A percentile compares a stretch with the other conserved stretches of the same genome.
phyloP scores from a whole-genome alignment of 2,329 filamentous ascomycete genomes.

The Pseudogymnoascus destructans region DNA sequence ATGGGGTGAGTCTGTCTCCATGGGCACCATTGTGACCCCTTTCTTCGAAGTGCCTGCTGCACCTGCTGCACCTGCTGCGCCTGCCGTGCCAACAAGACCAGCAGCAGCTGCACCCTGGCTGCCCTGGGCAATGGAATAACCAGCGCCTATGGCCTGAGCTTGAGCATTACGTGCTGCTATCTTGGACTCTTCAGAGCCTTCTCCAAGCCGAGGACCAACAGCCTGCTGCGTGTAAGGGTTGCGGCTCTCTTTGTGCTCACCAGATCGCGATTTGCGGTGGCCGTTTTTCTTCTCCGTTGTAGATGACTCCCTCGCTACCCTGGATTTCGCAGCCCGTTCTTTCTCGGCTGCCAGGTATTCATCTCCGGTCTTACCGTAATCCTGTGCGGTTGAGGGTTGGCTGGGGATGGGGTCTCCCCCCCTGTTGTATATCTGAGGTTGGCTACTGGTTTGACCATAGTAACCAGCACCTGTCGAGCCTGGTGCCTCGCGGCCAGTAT shows the following conservation, averaged over 20 bases:
- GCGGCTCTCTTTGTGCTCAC: background rate
- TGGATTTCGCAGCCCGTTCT: background rate
- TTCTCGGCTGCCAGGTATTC: background rate
- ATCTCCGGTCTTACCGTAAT: background rate
- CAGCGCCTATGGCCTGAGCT: background rate
- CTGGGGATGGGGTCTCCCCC: background rate
- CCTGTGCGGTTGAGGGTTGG: background rate
- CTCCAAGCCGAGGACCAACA: constrained; percentile 9
- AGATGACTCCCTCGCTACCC: background rate
- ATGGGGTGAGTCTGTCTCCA: background rate
- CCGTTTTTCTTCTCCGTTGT: background rate
- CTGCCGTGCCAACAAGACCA: background rate
- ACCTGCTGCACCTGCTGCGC: background rate
- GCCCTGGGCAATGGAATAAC: background rate
- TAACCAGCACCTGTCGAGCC: background rate
- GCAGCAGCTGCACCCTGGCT: background rate
- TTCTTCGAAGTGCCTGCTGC: background rate
- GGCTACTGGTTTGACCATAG: background rate
- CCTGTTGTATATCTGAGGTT: background rate
- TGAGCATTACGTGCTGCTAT: constrained; percentile 21
- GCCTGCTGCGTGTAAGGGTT: constrained; percentile 1
- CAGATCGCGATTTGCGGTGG: background rate
- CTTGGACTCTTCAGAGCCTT: background rate
- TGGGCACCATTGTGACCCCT: background rate
- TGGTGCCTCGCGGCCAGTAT: background rate